Conservation (phyloP, 2,329 filamentous ascomycete species). For the Colletotrichum incanum region DNA sequence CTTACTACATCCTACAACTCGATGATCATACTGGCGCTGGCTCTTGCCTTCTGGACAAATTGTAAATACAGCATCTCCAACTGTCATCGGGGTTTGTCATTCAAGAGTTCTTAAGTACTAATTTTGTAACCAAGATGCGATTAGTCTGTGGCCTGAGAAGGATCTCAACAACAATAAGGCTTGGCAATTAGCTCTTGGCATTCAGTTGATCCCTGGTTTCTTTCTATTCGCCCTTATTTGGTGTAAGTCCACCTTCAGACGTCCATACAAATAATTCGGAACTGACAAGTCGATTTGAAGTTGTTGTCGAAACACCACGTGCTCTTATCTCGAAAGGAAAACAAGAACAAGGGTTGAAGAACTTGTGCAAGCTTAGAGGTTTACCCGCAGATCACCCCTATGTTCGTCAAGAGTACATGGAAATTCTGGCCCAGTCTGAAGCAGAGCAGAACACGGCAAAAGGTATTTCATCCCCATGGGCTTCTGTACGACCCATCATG, state of each 20-base stretch:
- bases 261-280: too few relatives aligned
- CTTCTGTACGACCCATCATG: neutral
- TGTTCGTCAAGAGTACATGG: slow-evolving; percentile 41
- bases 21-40: slow-evolving; percentile 55
- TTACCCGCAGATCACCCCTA: slow-evolving; percentile 42
- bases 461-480: neutral
- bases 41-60: slow-evolving; percentile 54
- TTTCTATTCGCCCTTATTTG: slow-evolving; percentile 54
- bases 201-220: slow-evolving; percentile 56
- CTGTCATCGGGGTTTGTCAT: too few relatives aligned
- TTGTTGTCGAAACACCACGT: slow-evolving; percentile 44
- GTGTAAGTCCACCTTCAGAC: slow-evolving; percentile 44
- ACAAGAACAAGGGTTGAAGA: slow-evolving; percentile 53
- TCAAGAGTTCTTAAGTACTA: neutral
- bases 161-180: slow-evolving; percentile 51
- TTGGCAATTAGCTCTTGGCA: slow-evolving; percentile 55
- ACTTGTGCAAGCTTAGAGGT: slow-evolving; percentile 56
- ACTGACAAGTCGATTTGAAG: slow-evolving; percentile 11
- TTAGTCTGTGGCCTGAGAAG: slow-evolving; percentile 47
- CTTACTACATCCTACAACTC: slow-evolving; percentile 59
- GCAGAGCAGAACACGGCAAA: slow-evolving; percentile 31
- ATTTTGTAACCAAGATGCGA: slow-evolving; percentile 41
- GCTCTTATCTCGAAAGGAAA: slow-evolving; percentile 55
- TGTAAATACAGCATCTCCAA: slow-evolving; percentile 8
- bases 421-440: slow-evolving; percentile 42